Conservation (phyloP, 176 grass and related monocot species). For the Olyra latifolia region DNA sequence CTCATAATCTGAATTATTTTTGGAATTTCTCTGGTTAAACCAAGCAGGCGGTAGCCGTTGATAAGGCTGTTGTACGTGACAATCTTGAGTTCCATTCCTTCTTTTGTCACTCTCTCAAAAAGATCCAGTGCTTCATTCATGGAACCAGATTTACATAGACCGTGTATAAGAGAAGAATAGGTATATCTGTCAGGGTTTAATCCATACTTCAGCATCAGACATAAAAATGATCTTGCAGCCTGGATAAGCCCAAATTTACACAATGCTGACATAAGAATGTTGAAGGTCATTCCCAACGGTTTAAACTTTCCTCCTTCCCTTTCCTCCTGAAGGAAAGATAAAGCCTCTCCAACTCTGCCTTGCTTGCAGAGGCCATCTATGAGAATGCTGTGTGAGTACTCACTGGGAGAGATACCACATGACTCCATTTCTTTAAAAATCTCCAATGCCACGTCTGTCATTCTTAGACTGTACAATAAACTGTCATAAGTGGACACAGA, state of each 20-base stretch:
- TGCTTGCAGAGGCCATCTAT: slow-evolving; percentile 85
- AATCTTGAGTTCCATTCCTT: slow-evolving; percentile 56
- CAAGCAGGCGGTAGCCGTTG: slow-evolving; percentile 66
- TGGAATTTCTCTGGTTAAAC: slow-evolving; percentile 56
- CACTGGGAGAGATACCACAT: slow-evolving; percentile 49
- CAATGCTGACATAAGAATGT: slow-evolving; percentile 65
- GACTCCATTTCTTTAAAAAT: slow-evolving; percentile 74
- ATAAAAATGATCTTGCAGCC: slow-evolving; percentile 68
- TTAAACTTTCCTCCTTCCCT: slow-evolving; percentile 57
- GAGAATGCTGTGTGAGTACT: slow-evolving; percentile 63
- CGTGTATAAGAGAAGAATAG: slow-evolving; percentile 78
- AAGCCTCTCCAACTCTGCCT: slow-evolving; percentile 63
- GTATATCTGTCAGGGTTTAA: slow-evolving; percentile 58
- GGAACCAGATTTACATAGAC: slow-evolving; percentile 59
- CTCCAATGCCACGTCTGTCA: slow-evolving; percentile 48
- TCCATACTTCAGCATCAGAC: slow-evolving; percentile 84
- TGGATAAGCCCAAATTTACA: slow-evolving; percentile 59
- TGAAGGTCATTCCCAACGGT: slow-evolving; percentile 65
- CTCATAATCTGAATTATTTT: slow-evolving; percentile 73
- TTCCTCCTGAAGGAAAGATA: slow-evolving; percentile 67
- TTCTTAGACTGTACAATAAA: slow-evolving; percentile 59
- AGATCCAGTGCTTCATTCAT: slow-evolving; percentile 67
- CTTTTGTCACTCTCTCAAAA: slow-evolving; percentile 43
- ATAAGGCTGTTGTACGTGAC: slow-evolving; percentile 86
- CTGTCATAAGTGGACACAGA: slow-evolving; percentile 71